Evolutionary conservation across 208 protist species (phyloP), one percentile per base, ranked within the genome.

Genomic region (Trypanosoma melophagium): DNA sequence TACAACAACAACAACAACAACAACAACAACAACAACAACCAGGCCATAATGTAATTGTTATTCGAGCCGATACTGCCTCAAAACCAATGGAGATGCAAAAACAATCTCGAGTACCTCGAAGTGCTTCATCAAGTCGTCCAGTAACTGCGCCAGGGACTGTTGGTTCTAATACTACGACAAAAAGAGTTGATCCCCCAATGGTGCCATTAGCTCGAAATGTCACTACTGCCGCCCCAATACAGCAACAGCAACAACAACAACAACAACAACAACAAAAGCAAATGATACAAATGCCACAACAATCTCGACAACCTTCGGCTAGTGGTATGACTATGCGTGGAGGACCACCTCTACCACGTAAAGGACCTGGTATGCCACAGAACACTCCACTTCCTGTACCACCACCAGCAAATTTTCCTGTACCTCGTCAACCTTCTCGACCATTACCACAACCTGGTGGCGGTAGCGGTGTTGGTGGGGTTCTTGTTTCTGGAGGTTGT

Each of bases 301-400:
- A 7, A n/a, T 42, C 7, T 44, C 81, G 81, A 17, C 81, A 75
- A 10, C 66, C 74, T 28, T 90, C 87, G 17, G 71, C 79, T 9
- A 84, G 81, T 53, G 74, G 77, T 17, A 69, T 81, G 44, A 84
- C 80, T 17, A 56, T 77, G 12, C 75, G 77, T 50, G 87, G 87
- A 19, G 87, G 84, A 7, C 87, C 85, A 2, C 86, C 89, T 51
- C 67, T 92, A 45, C 89, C 89, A 31, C 79, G 77, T 17, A 79
- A 76, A 49, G 89, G 84, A 10, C 86, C 85, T 57, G 82, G 69
- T 17, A 80, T 77, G 19, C 72, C 72, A 17, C 59, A 66, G 9
- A 42, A 52, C n/a, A 19, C 49, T 45, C 55, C 24, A 14, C 51
- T 21, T 22, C 24, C 53, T 21, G 19, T 53, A 28, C 22, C 12